Evolutionary conservation across 164 flowering plant genomes (phyloP).

Genomic region (Kalanchoe fedtschenkoi): DNA sequence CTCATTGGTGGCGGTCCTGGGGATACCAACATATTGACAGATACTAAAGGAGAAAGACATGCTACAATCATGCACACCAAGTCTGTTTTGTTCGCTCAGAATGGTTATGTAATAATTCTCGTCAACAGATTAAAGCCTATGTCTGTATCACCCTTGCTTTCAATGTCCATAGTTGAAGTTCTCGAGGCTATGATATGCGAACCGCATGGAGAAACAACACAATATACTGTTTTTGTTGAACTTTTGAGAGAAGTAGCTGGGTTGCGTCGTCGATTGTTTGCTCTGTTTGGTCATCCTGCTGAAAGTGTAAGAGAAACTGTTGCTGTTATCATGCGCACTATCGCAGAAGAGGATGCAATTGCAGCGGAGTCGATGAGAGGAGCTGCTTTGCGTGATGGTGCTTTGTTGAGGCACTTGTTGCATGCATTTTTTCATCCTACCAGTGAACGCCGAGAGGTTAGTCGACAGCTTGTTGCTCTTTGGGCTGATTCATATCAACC

Average conservation of each 20-base stretch:
- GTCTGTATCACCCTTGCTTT: conserved; percentile 88
- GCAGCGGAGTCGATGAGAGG: conserved; percentile 99
- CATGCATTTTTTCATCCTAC: conserved; percentile 86
- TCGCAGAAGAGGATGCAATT: conserved; percentile 99
- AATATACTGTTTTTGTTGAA: conserved; percentile 85
- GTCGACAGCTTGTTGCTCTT: conserved; percentile 95
- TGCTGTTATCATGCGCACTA: conserved; percentile 95
- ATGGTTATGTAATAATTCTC: conserved; percentile 54
- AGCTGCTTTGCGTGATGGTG: conserved; percentile 99
- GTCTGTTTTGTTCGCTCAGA: conserved; percentile 75
- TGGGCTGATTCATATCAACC: conserved; percentile 99
- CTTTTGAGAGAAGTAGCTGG: conserved; percentile 93
- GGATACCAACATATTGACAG: conserved; percentile 48
- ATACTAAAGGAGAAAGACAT: conserved; percentile 91
- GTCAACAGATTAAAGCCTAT: conserved; percentile 82
- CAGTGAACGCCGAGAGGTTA: conserved; percentile 95
- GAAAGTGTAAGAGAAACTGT: conserved; percentile 95
- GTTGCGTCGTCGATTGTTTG: conserved; percentile 83
- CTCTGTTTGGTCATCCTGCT: conserved; percentile 97
- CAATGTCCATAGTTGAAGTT: conserved; percentile 93
- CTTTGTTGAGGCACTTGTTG: conserved; percentile 75
- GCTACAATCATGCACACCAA: conserved; percentile 94
- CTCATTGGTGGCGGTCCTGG: conserved; percentile 97
- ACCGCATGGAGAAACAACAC: conserved; percentile 96
- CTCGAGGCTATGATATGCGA: conserved; percentile 98